Conservation (phyloP, 1,284 basidiomycete genomes). For the Trametes sp. region DNA sequence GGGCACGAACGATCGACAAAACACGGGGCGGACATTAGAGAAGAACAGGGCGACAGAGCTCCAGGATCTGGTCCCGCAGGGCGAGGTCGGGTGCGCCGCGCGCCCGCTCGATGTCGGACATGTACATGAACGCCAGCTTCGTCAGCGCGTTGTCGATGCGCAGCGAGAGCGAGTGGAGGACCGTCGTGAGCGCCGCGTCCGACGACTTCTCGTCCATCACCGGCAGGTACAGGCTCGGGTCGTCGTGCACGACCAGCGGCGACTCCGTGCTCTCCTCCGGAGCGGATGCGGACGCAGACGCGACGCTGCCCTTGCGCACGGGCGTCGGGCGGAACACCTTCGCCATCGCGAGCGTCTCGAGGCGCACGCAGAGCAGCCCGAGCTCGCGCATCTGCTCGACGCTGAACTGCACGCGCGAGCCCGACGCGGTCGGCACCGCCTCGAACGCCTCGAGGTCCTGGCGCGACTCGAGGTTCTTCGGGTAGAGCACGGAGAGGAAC, state of each 20-base stretch:
- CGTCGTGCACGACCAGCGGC: constrained; percentile 57
- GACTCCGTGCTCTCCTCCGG: constrained; percentile 41
- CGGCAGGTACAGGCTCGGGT: constrained; percentile 76
- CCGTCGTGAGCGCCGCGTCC: constrained; percentile 77
- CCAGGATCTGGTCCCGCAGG: constrained; percentile 23
- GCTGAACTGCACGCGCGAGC: constrained; percentile 71
- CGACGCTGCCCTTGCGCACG: constrained; percentile 57
- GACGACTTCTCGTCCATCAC: constrained; percentile 76
- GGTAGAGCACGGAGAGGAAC: constrained; percentile 86
- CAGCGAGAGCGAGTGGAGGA: constrained; percentile 79
- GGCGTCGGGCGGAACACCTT: constrained; percentile 65
- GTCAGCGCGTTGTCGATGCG: constrained; percentile 86
- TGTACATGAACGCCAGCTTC: constrained; percentile 53
- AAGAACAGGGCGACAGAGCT: constrained; percentile 20
- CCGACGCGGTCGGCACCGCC: constrained; percentile 49
- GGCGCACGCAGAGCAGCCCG: constrained; percentile 78
- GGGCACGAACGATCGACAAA: not conserved
- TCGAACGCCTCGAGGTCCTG: constrained; percentile 58
- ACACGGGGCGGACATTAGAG: constrained; percentile 2
- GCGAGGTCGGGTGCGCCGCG: constrained; percentile 22
- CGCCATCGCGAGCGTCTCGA: constrained; percentile 82
- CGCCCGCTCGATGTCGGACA: constrained; percentile 21
- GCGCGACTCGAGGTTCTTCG: constrained; percentile 78
- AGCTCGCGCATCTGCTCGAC: constrained; percentile 84
- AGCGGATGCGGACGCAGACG: constrained; percentile 28